Evolutionary conservation across 345 rosid species (phyloP), one percentile per base, ranked within the genome.

Genomic region (Limnanthes douglasii): DNA sequence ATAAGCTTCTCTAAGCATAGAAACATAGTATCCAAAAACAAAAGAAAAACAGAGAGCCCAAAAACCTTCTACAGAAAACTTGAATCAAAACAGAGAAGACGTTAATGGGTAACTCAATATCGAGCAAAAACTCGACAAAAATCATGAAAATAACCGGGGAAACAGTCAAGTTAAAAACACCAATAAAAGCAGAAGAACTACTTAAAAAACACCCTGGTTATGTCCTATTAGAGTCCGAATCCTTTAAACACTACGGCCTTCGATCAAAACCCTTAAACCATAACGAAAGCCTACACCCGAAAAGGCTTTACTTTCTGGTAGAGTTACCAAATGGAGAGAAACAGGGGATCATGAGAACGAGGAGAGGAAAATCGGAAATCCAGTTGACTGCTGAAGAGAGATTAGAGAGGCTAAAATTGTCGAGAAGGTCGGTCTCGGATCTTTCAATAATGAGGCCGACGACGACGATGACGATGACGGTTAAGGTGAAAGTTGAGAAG

Each of bases 111-210:
- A n/a, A n/a, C n/a, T n/a, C n/a, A n/a, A n/a, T n/a, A n/a, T n/a
- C n/a, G n/a, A 63, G 65, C 51, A 81, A 69, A 40, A 73, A 45
- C 42, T 54, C 69, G 0, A 62, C 61, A 0, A 92, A 78, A 43
- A 55, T 92, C 18, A 92, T 92, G 99, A 92, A 75, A 56, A 75
- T 81, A 37, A 60, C 43, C 32, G 99, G 99, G 0, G 96, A 92
- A 56, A 75, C 86, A 17, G 24, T 71, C 31, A 81, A 85, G 75
- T 10, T 85, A n/a, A 67, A 61, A 56, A 69, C 93, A 0, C 99
- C 96, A 1, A 78, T 81, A 34, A 67, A 44, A n/a, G 94, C 93
- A n/a, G 76, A 64, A 8, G 80, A 70, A 21, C 83, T 78, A 7
- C 45, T 73, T 4, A 59, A 64, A 36, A 76, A 73, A 45, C 51